These are phyloP conservation scores for Phytophthora lateralis DNA, from an alignment of 352 stramenopile genomes.

Conservation along the genomic window DNA sequence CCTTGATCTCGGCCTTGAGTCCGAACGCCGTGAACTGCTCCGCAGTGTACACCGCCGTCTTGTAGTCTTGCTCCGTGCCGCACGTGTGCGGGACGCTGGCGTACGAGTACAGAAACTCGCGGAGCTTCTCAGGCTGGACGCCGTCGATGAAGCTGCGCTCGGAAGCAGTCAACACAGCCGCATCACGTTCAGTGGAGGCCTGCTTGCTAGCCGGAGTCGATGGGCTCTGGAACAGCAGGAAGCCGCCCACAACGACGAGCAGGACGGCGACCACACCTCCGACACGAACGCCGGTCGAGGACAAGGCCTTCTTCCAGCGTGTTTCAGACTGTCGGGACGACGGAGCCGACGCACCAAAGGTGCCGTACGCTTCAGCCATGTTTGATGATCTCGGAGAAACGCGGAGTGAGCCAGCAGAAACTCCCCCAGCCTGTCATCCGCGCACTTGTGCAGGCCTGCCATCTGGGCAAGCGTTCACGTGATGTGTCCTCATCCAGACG, in stretches of 20 bases:
- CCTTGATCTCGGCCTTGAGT: conserved; percentile 53
- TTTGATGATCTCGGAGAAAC: conserved; percentile 11
- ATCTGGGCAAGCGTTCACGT: conserved; percentile 24
- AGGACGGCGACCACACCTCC: conserved; percentile 13
- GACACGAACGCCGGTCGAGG: conserved; percentile 20
- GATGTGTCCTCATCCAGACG: conserved; percentile 35
- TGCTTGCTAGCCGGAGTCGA: conserved; percentile 11
- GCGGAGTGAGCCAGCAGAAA: conserved; percentile 18
- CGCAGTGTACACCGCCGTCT: conserved; percentile 3
- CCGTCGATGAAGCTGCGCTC: conserved; percentile 24
- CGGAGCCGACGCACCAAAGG: conserved; percentile 16
- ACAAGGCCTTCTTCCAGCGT: conserved; percentile 22
- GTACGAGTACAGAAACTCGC: conserved; percentile 27
- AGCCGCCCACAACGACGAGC: conserved; percentile 28
- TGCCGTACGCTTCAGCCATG: conserved; percentile 36
- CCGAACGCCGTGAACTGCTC: not conserved
- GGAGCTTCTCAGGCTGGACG: conserved; percentile 26
- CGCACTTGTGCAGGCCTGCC: conserved; percentile 8
- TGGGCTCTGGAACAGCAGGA: conserved; percentile 27
- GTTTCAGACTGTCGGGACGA: not conserved
- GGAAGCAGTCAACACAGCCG: conserved; percentile 14
- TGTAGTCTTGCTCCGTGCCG: conserved; percentile 4
- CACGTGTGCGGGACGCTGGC: conserved; percentile 37
- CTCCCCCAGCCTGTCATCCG: conserved; percentile 5
- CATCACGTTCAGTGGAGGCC: conserved; percentile 15